Evolutionary conservation across 169 alveolate species (phyloP).

Genomic region (Plasmodium billcollinsi): DNA sequence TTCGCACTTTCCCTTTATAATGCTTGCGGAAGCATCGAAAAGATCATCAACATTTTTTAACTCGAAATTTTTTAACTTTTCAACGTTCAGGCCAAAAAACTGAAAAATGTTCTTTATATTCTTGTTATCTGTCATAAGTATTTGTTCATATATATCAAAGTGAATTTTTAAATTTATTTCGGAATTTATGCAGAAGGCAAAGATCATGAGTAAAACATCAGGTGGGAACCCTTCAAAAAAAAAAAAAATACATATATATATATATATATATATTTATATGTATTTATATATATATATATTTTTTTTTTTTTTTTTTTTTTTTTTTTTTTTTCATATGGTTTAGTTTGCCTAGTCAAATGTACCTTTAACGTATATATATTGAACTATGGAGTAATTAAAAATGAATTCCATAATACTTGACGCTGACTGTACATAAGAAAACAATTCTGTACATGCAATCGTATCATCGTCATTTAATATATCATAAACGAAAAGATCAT

Average conservation of each 20-base stretch:
- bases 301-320: no score
- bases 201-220: constrained; percentile 41
- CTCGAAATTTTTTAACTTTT: constrained; percentile 24
- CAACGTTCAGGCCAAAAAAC: constrained; percentile 28
- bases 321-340: not conserved
- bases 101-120: constrained; percentile 21
- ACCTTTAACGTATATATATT: constrained; percentile 45
- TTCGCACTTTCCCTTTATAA: constrained; percentile 49
- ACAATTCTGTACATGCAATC: constrained; percentile 31
- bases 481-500: constrained; percentile 30
- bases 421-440: constrained; percentile 28
- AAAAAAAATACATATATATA: not conserved
- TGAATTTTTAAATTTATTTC: constrained; percentile 46
- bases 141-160: constrained; percentile 45
- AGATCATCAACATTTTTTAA: constrained; percentile 1
- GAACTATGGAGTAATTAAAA: constrained; percentile 42
- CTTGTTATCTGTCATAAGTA: constrained; percentile 1
- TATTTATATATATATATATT: no score
- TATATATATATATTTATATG: not conserved
- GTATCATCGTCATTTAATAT: constrained; percentile 47
- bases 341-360: not conserved
- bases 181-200: constrained; percentile 51
- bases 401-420: constrained; percentile 22
- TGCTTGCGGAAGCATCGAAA: not conserved
- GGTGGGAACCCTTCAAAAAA: constrained; percentile 40